Conservation (phyloP, 371 early-diverging fungal species). For the Mucor irregularis region DNA sequence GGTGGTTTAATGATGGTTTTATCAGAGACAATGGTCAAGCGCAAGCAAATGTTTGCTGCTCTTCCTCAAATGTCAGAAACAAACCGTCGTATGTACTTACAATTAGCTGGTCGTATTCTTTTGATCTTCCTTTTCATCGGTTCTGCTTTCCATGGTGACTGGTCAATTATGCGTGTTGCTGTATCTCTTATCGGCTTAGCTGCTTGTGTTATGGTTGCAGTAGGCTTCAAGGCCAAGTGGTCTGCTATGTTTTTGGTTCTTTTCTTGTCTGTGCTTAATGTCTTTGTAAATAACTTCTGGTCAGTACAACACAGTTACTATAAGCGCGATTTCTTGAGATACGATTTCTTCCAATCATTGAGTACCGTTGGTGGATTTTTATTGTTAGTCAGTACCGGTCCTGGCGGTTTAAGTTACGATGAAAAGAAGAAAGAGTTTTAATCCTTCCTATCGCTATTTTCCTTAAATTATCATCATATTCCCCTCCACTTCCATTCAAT, state of each 20-base stretch:
- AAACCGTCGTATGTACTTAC: conserved; percentile 82
- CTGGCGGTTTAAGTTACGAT: conserved; percentile 91
- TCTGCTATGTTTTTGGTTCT: conserved; percentile 91
- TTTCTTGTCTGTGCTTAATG: conserved; percentile 85
- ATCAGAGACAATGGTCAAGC: conserved; percentile 70
- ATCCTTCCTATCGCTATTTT: background rate
- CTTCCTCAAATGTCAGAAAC: conserved; percentile 82
- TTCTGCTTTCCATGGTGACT: conserved; percentile 85
- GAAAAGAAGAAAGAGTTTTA: conserved; percentile 96
- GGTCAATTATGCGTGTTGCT: conserved; percentile 68
- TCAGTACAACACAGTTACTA: conserved; percentile 76
- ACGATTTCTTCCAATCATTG: conserved; percentile 97
- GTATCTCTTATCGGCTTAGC: conserved; percentile 78
- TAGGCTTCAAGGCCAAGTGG: conserved; percentile 96
- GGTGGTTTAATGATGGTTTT: conserved; percentile 95
- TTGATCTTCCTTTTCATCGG: conserved; percentile 90
- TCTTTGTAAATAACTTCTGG: conserved; percentile 97
- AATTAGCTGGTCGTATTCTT: conserved; percentile 89
- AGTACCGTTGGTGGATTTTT: conserved; percentile 95
- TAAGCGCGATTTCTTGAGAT: conserved; percentile 92
- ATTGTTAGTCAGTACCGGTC: conserved; percentile 88
- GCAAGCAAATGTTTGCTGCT: conserved; percentile 82
- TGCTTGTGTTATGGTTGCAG: conserved; percentile 92
- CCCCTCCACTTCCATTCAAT: no score
- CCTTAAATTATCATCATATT: no score